Conservation (phyloP, 768 basidiomycete genomes). For the Leccinum boreale region DNA sequence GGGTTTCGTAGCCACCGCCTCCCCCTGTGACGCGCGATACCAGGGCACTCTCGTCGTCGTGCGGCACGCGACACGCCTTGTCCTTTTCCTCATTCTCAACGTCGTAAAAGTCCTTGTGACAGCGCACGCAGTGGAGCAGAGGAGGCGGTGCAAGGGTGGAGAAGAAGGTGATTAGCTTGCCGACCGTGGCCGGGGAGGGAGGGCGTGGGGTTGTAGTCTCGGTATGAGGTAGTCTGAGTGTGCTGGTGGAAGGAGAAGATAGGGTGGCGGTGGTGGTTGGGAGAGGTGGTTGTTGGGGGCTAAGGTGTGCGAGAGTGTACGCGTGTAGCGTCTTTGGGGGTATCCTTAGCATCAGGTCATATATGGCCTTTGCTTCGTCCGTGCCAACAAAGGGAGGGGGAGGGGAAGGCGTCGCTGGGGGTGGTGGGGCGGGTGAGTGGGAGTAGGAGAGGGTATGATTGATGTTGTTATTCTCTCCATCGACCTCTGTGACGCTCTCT, state of each 20-base stretch:
- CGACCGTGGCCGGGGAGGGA: constrained; percentile 38
- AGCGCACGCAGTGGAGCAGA: constrained; percentile 68
- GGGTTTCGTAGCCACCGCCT: constrained; percentile 43
- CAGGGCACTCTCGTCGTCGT: constrained; percentile 78
- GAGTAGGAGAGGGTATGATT: neutral
- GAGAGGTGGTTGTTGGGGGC: constrained; percentile 6
- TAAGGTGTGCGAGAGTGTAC: constrained; percentile 55
- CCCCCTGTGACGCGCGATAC: constrained; percentile 55
- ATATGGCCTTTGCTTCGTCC: constrained; percentile 43
- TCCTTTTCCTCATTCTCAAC: constrained; percentile 64
- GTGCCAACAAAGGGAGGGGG: constrained; percentile 33
- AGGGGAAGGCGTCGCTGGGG: constrained; percentile 32
- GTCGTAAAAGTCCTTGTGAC: constrained; percentile 67
- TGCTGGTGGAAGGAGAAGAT: constrained; percentile 8
- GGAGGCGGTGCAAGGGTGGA: constrained; percentile 62
- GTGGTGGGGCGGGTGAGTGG: constrained; percentile 18
- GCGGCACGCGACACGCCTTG: constrained; percentile 62
- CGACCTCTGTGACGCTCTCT: constrained; percentile 5
- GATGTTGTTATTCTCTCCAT: neutral
- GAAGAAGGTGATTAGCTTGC: constrained; percentile 57
- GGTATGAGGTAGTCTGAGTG: constrained; percentile 9
- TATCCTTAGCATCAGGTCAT: constrained; percentile 52
- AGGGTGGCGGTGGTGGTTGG: neutral
- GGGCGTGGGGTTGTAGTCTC: constrained; percentile 10
- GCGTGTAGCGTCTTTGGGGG: constrained; percentile 65